Conservation (phyloP, 2,329 filamentous ascomycete species). For the Fusarium domesticum region DNA sequence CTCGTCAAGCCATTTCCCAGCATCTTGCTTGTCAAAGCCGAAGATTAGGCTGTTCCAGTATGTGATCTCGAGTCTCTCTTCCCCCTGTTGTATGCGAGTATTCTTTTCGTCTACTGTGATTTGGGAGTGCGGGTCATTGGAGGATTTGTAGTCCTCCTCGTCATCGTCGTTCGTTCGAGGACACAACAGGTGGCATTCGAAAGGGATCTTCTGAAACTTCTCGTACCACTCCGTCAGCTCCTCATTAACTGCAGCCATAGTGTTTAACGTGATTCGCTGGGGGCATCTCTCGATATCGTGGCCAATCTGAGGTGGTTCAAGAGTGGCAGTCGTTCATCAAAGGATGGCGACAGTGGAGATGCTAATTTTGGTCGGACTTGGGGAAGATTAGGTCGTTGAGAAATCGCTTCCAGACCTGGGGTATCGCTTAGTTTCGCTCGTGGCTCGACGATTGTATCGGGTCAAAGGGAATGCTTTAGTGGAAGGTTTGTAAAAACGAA, state of each 20-base stretch:
- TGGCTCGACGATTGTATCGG: too few species aligned
- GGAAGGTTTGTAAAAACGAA: background rate
- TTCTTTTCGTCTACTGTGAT: slow-evolving; percentile 51
- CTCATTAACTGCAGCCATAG: slow-evolving; percentile 40
- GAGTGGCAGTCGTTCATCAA: too few species aligned
- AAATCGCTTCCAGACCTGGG: too few species aligned
- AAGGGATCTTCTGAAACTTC: slow-evolving; percentile 42
- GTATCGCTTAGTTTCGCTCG: too few species aligned
- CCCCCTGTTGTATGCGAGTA: slow-evolving; percentile 52
- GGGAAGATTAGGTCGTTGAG: background rate
- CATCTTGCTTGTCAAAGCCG: slow-evolving; percentile 60
- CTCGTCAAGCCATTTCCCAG: slow-evolving; percentile 56
- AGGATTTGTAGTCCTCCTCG: slow-evolving; percentile 53
- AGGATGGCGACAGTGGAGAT: background rate
- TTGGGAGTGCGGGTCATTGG: slow-evolving; percentile 49
- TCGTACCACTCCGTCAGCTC: slow-evolving; percentile 44
- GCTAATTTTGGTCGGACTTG: background rate
- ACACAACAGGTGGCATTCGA: slow-evolving; percentile 64
- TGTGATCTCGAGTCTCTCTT: slow-evolving; percentile 57
- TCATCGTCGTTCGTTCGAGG: slow-evolving; percentile 63
- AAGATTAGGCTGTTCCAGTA: slow-evolving; percentile 68
- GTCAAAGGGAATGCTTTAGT: too few species aligned
- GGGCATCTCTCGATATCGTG: slow-evolving; percentile 21
- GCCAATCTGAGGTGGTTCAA: background rate
- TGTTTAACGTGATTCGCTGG: slow-evolving; percentile 13